Conservation (phyloP, 2,329 filamentous ascomycete genomes). For the Hypoxylon sp. region DNA sequence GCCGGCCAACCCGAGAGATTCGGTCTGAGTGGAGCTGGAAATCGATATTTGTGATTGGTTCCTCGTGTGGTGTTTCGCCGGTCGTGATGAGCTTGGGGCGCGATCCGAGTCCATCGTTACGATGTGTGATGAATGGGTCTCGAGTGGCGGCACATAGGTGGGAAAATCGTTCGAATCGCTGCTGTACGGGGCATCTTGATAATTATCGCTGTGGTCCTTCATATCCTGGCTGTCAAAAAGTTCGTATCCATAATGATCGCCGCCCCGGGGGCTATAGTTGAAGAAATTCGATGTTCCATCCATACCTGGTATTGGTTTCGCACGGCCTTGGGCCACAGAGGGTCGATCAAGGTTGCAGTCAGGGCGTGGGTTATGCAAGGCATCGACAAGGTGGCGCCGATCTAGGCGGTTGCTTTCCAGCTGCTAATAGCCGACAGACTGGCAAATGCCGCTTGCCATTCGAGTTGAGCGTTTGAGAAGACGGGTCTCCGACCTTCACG, state of each 20-base stretch:
- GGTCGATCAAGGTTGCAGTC: conserved; percentile 13
- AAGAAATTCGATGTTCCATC: conserved; percentile 47
- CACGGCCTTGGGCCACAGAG: conserved; percentile 4
- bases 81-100: conserved; percentile 24
- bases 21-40: conserved; percentile 35
- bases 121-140: conserved; percentile 7
- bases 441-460: conserved; percentile 21
- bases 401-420: background rate
- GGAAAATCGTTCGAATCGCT: conserved; percentile 34
- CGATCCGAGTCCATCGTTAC: conserved; percentile 18
- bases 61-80: conserved; percentile 26
- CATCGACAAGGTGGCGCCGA: conserved; percentile 15
- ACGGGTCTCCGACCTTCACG: conserved; percentile 9
- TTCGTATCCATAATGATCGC: conserved; percentile 42
- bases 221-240: conserved; percentile 42
- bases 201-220: conserved; percentile 33
- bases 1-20: conserved; percentile 48
- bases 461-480: background rate
- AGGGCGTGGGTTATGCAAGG: conserved; percentile 17
- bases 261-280: conserved; percentile 44
- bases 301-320: conserved; percentile 41
- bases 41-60: conserved; percentile 33
- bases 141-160: conserved; percentile 32
- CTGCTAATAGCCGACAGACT: conserved; percentile 3
- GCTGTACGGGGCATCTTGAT: conserved; percentile 28